Percentiles rank a stretch among this genome's conserved stretches.
Conservation (phyloP, 352 stramenopile species). For the Phytophthora nicotianae region DNA sequence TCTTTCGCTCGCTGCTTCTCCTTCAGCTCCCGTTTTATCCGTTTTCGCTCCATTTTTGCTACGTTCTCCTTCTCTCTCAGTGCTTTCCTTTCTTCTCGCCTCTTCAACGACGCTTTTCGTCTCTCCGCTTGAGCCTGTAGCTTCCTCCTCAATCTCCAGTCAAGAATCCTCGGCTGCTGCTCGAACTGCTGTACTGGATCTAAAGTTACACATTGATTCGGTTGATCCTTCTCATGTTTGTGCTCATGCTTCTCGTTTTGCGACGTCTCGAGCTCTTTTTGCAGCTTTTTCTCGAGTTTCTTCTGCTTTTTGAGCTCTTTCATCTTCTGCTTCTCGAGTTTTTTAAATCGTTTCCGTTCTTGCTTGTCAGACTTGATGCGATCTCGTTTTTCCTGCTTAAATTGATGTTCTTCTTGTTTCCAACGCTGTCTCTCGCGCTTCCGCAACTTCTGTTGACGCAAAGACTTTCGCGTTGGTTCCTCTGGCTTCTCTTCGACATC, state of each 20-base stretch:
- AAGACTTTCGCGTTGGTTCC: slow-evolving; percentile 22
- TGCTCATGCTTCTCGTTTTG: background rate
- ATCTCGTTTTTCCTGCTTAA: slow-evolving; percentile 4
- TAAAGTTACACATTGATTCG: background rate
- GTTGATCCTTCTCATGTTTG: background rate
- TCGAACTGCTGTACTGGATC: background rate
- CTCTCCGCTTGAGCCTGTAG: slow-evolving; percentile 10
- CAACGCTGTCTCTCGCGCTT: slow-evolving; percentile 10
- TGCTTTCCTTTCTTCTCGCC: slow-evolving; percentile 15
- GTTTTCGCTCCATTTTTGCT: background rate
- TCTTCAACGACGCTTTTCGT: slow-evolving; percentile 5
- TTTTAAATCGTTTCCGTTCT: slow-evolving; percentile 1
- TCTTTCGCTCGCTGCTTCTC: slow-evolving; percentile 7
- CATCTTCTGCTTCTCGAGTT: slow-evolving; percentile 8
- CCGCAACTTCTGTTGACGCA: slow-evolving; percentile 11
- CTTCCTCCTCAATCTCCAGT: slow-evolving; percentile 32
- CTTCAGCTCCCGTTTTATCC: background rate
- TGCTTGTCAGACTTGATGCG: background rate
- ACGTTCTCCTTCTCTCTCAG: slow-evolving; percentile 11
- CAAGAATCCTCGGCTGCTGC: slow-evolving; percentile 5
- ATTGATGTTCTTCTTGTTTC: slow-evolving; percentile 4
- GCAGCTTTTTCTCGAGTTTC: slow-evolving; percentile 8
- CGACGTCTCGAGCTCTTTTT: slow-evolving; percentile 4
- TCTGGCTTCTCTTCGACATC: slow-evolving; percentile 4
- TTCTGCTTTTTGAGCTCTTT: slow-evolving; percentile 12